These are phyloP conservation scores for Hymenoscyphus fraxineus DNA, from an alignment of 2,329 filamentous ascomycete species.

Conservation along the genomic window DNA sequence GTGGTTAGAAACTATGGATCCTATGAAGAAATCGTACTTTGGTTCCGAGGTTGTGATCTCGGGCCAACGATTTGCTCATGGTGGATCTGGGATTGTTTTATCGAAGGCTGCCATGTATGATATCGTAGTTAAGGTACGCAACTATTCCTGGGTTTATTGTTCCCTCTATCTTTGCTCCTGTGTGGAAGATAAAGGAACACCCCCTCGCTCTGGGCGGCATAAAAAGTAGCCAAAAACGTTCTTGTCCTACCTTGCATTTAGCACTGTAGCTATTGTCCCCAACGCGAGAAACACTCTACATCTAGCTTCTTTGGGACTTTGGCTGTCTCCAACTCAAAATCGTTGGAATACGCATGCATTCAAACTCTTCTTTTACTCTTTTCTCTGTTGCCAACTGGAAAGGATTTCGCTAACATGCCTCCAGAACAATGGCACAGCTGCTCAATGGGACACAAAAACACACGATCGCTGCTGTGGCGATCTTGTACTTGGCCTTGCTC, in stretches of 20 bases:
- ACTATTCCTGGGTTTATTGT: background rate
- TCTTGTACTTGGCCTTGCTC: slow-evolving; percentile 44
- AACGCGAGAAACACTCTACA: too few relatives aligned
- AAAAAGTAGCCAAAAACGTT: background rate
- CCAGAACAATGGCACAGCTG: slow-evolving; percentile 41
- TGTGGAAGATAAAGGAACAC: too few relatives aligned
- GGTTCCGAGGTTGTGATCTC: slow-evolving; percentile 46
- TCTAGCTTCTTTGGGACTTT: too few relatives aligned
- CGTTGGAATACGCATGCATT: too few relatives aligned
- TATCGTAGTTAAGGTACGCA: slow-evolving; percentile 35
- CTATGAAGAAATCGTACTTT: slow-evolving; percentile 44
- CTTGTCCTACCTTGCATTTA: too few relatives aligned
- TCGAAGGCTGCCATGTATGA: slow-evolving; percentile 49
- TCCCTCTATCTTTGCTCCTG: too few relatives aligned
- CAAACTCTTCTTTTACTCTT: too few relatives aligned
- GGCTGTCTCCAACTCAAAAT: too few relatives aligned
- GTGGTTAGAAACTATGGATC: slow-evolving; percentile 17
- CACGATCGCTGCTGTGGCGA: slow-evolving; percentile 50
- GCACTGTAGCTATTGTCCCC: too few relatives aligned
- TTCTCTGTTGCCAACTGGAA: too few relatives aligned
- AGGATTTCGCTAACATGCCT: background rate
- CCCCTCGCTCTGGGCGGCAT: background rate
- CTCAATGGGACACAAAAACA: slow-evolving; percentile 43
- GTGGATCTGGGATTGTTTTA: slow-evolving; percentile 52
- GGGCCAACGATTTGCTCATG: slow-evolving; percentile 49